Conservation (phyloP, 2,329 filamentous ascomycete genomes). For the Fusarium austroafricanum region DNA sequence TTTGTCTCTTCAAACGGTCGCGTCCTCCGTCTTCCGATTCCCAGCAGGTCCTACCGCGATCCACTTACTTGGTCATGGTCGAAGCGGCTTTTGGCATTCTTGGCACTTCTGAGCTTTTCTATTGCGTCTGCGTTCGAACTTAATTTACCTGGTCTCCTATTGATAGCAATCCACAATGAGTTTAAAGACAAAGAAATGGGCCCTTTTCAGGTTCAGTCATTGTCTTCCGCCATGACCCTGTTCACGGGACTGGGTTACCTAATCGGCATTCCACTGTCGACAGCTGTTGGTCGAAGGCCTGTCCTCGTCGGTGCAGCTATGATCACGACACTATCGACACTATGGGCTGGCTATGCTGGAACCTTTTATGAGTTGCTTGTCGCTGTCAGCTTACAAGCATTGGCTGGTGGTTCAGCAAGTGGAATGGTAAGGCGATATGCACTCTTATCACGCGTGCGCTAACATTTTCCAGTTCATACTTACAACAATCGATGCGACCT, state of each 20-base stretch:
- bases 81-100: constrained; percentile 19
- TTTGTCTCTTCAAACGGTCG: constrained; percentile 34
- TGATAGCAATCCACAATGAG: background rate
- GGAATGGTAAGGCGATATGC: constrained; percentile 10
- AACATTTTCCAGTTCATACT: constrained; percentile 6
- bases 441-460: accelerated
- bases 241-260: constrained; percentile 25
- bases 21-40: constrained; percentile 34
- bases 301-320: constrained; percentile 10
- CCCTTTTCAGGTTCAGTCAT: background rate
- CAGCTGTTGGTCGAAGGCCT: constrained; percentile 28
- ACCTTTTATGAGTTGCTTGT: constrained; percentile 15
- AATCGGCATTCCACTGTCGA: constrained; percentile 26
- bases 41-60: constrained; percentile 30
- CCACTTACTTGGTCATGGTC: constrained; percentile 34
- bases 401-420: constrained; percentile 11
- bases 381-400: constrained; percentile 11
- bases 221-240: constrained; percentile 29
- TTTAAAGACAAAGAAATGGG: constrained; percentile 4
- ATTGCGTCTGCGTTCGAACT: constrained; percentile 16
- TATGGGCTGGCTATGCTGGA: constrained; percentile 20
- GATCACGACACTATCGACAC: constrained; percentile 1
- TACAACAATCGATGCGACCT: constrained; percentile 29
- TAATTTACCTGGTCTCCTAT: constrained; percentile 22
- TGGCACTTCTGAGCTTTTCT: constrained; percentile 19